phyloP scores from a whole-genome alignment of 495 filamentous ascomycete species.

The Hyaloscypha finlandica region DNA sequence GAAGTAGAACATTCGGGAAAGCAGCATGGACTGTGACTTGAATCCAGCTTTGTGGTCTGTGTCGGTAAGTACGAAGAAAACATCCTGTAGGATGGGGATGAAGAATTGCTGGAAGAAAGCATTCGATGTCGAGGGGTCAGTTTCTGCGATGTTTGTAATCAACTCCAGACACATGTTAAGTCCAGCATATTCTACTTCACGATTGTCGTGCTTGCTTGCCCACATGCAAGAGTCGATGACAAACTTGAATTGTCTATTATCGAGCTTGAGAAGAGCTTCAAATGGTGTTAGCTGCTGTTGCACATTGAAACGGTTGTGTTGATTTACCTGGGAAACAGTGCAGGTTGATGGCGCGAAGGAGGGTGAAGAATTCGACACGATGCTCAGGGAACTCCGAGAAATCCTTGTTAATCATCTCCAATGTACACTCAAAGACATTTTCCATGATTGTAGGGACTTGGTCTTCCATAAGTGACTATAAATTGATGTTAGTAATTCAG shows the following conservation, averaged over 20 bases:
- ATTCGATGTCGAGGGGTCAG: constrained; percentile 79
- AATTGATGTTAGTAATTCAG: constrained; percentile 36
- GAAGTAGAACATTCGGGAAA: constrained; percentile 96
- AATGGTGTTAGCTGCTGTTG: constrained; percentile 18
- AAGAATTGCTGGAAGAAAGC: constrained; percentile 98
- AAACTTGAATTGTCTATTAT: constrained; percentile 96
- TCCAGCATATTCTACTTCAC: constrained; percentile 96
- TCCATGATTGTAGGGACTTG: constrained; percentile 98
- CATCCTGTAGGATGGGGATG: constrained; percentile 91
- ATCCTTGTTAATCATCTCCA: constrained; percentile 99
- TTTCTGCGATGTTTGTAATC: constrained; percentile 96
- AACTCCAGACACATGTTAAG: constrained; percentile 98
- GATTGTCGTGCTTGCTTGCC: constrained; percentile 99
- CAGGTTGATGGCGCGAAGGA: constrained; percentile 92
- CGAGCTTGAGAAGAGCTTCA: constrained; percentile 81
- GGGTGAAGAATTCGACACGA: constrained; percentile 96
- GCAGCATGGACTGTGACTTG: constrained; percentile 90
- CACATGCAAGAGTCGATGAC: constrained; percentile 99
- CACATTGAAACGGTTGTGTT: neutral
- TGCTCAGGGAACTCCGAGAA: constrained; percentile 99
- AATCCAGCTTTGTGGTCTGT: constrained; percentile 98
- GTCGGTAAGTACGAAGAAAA: constrained; percentile 98
- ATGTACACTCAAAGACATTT: constrained; percentile 96
- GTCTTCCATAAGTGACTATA: constrained; percentile 89
- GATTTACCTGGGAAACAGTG: constrained; percentile 78